Percentiles rank a stretch among this genome's conserved stretches.
Conservation (phyloP, 495 filamentous ascomycete genomes). For the Lindgomyces ingoldianus region DNA sequence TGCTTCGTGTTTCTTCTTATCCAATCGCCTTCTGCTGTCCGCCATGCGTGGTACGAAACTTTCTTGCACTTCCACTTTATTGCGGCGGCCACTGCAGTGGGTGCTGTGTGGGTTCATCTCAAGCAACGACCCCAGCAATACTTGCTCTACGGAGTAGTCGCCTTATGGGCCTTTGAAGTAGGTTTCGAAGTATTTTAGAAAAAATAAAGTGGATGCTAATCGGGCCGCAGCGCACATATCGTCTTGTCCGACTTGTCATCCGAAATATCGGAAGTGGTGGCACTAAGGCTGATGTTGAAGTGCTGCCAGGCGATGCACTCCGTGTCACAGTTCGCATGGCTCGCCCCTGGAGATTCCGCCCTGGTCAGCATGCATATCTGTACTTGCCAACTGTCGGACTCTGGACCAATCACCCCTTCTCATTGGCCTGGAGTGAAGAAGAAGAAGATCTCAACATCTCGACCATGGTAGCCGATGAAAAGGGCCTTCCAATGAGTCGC, state of each 20-base stretch:
- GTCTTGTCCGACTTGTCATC: slow-evolving; percentile 68
- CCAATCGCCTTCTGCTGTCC: slow-evolving; percentile 70
- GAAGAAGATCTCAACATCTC: slow-evolving; percentile 36
- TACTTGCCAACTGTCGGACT: slow-evolving; percentile 73
- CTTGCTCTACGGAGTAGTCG: slow-evolving; percentile 67
- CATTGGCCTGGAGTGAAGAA: slow-evolving; percentile 79
- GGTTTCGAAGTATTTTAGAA: slow-evolving; percentile 3
- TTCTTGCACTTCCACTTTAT: slow-evolving; percentile 84
- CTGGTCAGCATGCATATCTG: slow-evolving; percentile 87
- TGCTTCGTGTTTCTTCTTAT: slow-evolving; percentile 57
- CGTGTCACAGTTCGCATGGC: slow-evolving; percentile 80
- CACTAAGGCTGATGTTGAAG: slow-evolving; percentile 72
- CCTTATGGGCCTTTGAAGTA: slow-evolving; percentile 75
- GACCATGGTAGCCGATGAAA: slow-evolving; percentile 41
- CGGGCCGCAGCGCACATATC: slow-evolving; percentile 53
- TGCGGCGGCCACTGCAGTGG: slow-evolving; percentile 62
- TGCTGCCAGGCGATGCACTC: slow-evolving; percentile 77
- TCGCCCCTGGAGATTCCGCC: slow-evolving; percentile 72
- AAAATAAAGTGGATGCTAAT: no score
- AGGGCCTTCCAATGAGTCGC: slow-evolving; percentile 43
- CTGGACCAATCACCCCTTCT: slow-evolving; percentile 93
- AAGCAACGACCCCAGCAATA: slow-evolving; percentile 62
- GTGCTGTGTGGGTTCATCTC: slow-evolving; percentile 70
- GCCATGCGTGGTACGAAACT: slow-evolving; percentile 94
- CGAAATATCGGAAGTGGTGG: slow-evolving; percentile 66